Evolutionary conservation across 2,329 filamentous ascomycete species (phyloP).

Genomic region (Fusarium siculi): DNA sequence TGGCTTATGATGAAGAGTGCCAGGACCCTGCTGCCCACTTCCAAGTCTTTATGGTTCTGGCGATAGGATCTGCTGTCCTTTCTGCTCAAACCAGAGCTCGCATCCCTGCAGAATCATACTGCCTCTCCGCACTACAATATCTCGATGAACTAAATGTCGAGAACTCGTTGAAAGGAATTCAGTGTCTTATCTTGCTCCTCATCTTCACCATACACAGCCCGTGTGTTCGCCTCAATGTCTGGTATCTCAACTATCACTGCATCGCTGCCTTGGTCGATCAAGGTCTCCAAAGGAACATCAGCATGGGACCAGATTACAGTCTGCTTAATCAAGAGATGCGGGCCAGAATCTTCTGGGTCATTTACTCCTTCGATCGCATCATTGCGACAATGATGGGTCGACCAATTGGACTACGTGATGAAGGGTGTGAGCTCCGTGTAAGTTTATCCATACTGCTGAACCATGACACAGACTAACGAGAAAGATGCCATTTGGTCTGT

Average conservation of each 20-base stretch:
- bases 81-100: conserved; percentile 55
- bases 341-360: conserved; percentile 66
- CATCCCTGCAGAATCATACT: conserved; percentile 61
- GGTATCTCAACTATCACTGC: conserved; percentile 67
- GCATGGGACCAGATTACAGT: conserved; percentile 54
- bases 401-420: conserved; percentile 64
- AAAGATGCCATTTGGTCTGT: conserved; percentile 46
- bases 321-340: conserved; percentile 63
- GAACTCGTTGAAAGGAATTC: conserved; percentile 60
- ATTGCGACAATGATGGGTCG: conserved; percentile 67
- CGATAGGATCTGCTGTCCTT: conserved; percentile 58
- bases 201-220: conserved; percentile 64
- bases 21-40: conserved; percentile 51
- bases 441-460: not conserved
- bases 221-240: conserved; percentile 59
- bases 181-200: conserved; percentile 58
- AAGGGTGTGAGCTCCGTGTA: conserved; percentile 64
- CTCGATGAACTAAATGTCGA: conserved; percentile 60
- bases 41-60: conserved; percentile 64
- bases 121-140: conserved; percentile 57
- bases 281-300: conserved; percentile 62
- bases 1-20: conserved; percentile 48
- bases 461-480: conserved; percentile 8
- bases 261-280: conserved; percentile 62
- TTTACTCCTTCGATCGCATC: conserved; percentile 61